phyloP scores from a whole-genome alignment of 106 monocot genomes.

The Dendrobium catenatum region DNA sequence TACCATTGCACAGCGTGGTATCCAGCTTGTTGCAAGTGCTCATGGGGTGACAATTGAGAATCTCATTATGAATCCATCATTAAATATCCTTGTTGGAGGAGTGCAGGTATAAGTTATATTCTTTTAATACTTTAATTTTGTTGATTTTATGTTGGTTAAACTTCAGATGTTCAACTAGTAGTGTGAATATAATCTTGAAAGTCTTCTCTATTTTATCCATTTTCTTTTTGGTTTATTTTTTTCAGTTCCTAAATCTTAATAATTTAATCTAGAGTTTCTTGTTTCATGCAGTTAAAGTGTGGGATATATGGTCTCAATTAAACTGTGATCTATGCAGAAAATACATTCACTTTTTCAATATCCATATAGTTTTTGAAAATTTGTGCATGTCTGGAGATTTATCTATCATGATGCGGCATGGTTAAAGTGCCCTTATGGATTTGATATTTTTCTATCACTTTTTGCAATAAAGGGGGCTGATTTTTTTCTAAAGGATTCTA shows the following conservation, averaged over 20 bases:
- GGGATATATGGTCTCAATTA: background rate
- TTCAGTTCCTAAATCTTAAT: background rate
- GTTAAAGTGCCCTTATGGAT: too few relatives aligned
- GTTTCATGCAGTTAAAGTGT: background rate
- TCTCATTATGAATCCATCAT: constrained; percentile 56
- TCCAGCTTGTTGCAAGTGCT: constrained; percentile 84
- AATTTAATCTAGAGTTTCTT: background rate
- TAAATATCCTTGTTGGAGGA: constrained; percentile 90
- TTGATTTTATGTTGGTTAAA: too few relatives aligned
- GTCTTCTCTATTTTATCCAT: background rate
- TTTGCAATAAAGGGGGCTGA: too few relatives aligned
- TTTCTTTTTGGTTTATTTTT: background rate
- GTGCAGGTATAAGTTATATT: constrained; percentile 44
- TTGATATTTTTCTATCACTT: too few relatives aligned
- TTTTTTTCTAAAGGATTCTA: too few relatives aligned
- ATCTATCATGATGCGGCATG: too few relatives aligned
- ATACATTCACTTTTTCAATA: background rate
- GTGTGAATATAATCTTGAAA: background rate
- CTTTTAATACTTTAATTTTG: too few relatives aligned
- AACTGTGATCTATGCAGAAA: background rate
- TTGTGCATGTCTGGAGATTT: too few relatives aligned
- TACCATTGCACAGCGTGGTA: constrained; percentile 86
- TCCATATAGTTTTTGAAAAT: too few relatives aligned
- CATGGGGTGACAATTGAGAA: constrained; percentile 76
- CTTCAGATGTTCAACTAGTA: background rate